Evolutionary conservation across 1,139 yeast genomes (phyloP).

Genomic region (Yamadazyma pseudoaaseri): DNA sequence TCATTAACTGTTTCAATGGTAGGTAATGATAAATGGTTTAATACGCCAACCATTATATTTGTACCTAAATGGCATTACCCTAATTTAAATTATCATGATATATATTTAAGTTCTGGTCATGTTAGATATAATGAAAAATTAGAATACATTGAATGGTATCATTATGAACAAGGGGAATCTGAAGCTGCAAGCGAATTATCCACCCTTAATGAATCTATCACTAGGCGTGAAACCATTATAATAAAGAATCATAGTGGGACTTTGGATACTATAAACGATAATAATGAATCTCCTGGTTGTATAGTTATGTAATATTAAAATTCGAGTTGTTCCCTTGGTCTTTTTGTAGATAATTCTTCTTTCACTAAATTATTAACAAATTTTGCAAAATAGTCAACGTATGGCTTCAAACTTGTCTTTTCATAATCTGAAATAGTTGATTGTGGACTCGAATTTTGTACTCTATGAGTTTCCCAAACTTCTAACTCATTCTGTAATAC

Average conservation of each 20-base stretch:
- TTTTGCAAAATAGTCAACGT: conserved; percentile 64
- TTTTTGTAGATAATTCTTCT: conserved; percentile 52
- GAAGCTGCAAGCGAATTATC: conserved; percentile 13
- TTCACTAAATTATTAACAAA: conserved; percentile 60
- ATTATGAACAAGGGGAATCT: conserved; percentile 26
- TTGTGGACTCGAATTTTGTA: conserved; percentile 27
- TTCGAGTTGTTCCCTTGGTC: conserved; percentile 42
- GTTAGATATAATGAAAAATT: conserved; percentile 48
- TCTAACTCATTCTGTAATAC: conserved; percentile 57
- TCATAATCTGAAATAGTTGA: conserved; percentile 46
- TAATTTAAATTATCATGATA: conserved; percentile 41
- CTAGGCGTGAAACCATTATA: conserved; percentile 30
- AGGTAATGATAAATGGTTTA: conserved; percentile 8
- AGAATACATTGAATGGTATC: conserved; percentile 72
- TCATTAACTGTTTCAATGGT: conserved; percentile 40
- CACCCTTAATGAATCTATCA: conserved; percentile 8
- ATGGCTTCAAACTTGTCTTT: conserved; percentile 71
- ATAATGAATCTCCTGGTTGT: conserved; percentile 11
- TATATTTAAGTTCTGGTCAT: conserved; percentile 53
- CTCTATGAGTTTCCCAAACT: conserved; percentile 37
- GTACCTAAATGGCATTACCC: conserved; percentile 73
- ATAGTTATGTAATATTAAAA: conserved; percentile 19
- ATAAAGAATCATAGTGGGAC: conserved; percentile 41
- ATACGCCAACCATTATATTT: conserved; percentile 55
- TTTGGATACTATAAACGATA: conserved; percentile 24